phyloP scores from a whole-genome alignment of 352 stramenopile species.

The Phytophthora foliorum region DNA sequence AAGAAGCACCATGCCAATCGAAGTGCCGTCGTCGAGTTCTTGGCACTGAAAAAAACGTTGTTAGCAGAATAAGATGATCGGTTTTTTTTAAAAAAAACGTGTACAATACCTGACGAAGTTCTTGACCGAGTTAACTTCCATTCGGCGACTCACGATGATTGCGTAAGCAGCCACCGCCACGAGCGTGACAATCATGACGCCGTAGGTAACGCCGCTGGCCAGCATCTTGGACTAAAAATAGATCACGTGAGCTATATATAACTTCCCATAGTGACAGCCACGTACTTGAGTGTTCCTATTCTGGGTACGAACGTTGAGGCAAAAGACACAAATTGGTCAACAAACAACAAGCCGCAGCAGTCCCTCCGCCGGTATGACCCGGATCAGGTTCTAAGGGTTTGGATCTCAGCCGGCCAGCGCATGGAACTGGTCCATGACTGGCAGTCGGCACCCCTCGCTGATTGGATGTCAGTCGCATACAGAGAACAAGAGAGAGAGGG shows the following conservation, averaged over 20 bases:
- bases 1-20: slow-evolving; percentile 78
- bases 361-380: slow-evolving; percentile 71
- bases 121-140: slow-evolving; percentile 63
- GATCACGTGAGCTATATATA: not conserved
- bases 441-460: slow-evolving; percentile 71
- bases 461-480: slow-evolving; percentile 47
- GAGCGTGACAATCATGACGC: slow-evolving; percentile 72
- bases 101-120: slow-evolving; percentile 71
- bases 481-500: not conserved
- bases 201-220: slow-evolving; percentile 57
- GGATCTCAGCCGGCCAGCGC: slow-evolving; percentile 57
- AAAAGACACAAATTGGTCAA: slow-evolving; percentile 37
- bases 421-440: slow-evolving; percentile 59
- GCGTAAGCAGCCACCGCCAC: slow-evolving; percentile 69
- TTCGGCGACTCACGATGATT: slow-evolving; percentile 65
- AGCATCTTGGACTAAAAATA: slow-evolving; percentile 48
- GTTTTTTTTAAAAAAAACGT: not conserved
- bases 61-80: not conserved
- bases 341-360: slow-evolving; percentile 49
- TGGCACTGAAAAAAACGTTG: slow-evolving; percentile 40
- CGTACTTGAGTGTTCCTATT: not conserved
- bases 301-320: not conserved
- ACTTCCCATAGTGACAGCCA: not conserved
- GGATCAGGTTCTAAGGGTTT: slow-evolving; percentile 78
- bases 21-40: slow-evolving; percentile 63